A percentile compares a stretch with the other conserved stretches of the same genome.
Conservation (phyloP, 345 rosid species). For the Euphorbia pulcherrima region DNA sequence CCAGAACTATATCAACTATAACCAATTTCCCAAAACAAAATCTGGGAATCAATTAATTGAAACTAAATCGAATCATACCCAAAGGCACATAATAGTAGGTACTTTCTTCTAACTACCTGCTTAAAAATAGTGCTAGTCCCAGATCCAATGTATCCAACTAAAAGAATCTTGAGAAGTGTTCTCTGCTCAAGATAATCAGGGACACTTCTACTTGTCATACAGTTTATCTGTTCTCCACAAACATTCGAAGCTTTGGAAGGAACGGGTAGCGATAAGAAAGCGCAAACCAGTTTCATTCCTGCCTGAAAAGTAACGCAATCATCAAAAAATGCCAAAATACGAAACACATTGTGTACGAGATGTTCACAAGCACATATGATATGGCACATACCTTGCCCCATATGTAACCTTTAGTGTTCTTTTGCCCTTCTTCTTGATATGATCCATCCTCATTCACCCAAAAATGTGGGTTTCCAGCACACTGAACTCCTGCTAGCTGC, state of each 20-base stretch:
- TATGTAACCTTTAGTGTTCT: conserved; percentile 90
- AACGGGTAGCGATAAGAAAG: conserved; percentile 86
- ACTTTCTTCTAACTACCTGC: conserved; percentile 60
- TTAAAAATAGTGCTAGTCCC: conserved; percentile 96
- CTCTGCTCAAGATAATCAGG: conserved; percentile 77
- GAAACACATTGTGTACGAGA: neutral
- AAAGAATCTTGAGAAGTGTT: conserved; percentile 66
- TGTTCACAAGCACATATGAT: neutral
- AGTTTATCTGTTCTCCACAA: conserved; percentile 49
- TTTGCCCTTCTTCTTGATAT: conserved; percentile 99
- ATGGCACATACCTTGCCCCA: conserved; percentile 83
- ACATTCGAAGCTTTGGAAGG: conserved; percentile 73
- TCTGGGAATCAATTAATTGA: neutral
- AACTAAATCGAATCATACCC: too few relatives aligned
- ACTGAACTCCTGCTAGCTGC: conserved; percentile 99
- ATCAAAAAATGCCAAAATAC: conserved; percentile 20
- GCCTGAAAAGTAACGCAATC: conserved; percentile 47
- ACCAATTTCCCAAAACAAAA: conserved; percentile 1
- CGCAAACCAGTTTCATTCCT: conserved; percentile 85
- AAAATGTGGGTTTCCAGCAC: conserved; percentile 99
- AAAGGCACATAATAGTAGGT: neutral
- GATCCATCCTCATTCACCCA: conserved; percentile 99
- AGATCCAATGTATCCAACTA: conserved; percentile 84
- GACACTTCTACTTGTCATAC: conserved; percentile 53
- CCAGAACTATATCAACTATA: neutral